Conservation (phyloP, 2,329 filamentous ascomycete genomes). For the Hysterium pulicare region DNA sequence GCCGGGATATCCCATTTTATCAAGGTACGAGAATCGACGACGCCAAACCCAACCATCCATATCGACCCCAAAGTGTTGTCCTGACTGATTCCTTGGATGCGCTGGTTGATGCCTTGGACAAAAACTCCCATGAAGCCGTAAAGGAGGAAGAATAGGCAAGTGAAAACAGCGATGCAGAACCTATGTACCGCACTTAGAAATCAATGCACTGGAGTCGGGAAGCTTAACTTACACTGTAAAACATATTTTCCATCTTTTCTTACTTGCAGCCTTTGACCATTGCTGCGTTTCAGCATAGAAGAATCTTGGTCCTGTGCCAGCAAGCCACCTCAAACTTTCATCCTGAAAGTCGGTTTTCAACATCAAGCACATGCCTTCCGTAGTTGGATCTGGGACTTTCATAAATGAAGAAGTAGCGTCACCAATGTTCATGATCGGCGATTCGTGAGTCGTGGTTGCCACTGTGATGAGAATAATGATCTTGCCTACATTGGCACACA, state of each 20-base stretch:
- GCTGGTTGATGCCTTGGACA: no score
- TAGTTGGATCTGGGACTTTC: neutral
- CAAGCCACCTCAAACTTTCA: neutral
- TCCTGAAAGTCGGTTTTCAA: neutral
- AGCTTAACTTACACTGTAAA: neutral
- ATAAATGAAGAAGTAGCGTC: constrained; percentile 7
- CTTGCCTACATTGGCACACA: constrained; percentile 18
- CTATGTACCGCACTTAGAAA: no score
- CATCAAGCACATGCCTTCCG: neutral
- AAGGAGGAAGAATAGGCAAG: no score
- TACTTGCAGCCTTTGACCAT: neutral
- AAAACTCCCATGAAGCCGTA: no score
- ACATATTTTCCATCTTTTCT: neutral
- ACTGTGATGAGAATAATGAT: constrained; percentile 14
- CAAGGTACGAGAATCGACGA: no score
- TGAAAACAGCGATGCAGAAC: no score
- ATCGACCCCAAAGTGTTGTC: no score
- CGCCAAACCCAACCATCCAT: no score
- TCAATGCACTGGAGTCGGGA: no score
- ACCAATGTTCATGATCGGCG: constrained; percentile 7
- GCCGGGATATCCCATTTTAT: no score
- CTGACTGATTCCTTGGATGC: no score
- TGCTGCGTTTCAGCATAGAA: no score
- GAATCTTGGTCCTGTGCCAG: neutral
- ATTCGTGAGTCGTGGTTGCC: constrained; percentile 10